phyloP scores from a whole-genome alignment of 2,329 filamentous ascomycete species.

The Penicillium sp. region DNA sequence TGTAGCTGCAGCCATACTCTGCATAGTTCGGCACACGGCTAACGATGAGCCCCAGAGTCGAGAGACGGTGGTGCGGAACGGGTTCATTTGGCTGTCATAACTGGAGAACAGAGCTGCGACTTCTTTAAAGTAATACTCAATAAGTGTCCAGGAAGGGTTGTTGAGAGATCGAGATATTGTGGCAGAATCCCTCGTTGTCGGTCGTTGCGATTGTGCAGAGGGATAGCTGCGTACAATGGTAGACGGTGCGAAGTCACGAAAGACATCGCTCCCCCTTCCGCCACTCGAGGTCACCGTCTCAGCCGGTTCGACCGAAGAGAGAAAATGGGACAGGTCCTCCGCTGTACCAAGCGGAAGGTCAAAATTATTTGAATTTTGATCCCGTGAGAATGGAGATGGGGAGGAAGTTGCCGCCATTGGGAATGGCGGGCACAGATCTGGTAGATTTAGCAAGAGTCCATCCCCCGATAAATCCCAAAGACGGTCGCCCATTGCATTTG shows the following conservation, averaged over 20 bases:
- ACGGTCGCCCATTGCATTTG: slow-evolving; percentile 22
- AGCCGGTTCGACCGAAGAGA: slow-evolving; percentile 21
- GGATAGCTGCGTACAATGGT: slow-evolving; percentile 31
- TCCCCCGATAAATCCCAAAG: slow-evolving; percentile 28
- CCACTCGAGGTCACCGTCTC: slow-evolving; percentile 6
- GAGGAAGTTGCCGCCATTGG: slow-evolving; percentile 8
- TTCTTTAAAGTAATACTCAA: slow-evolving; percentile 60
- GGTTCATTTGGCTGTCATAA: slow-evolving; percentile 58
- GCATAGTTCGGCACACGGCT: slow-evolving; percentile 55
- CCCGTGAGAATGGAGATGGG: slow-evolving; percentile 11
- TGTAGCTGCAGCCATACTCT: slow-evolving; percentile 59
- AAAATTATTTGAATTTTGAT: slow-evolving; percentile 16
- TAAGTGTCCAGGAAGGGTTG: slow-evolving; percentile 50
- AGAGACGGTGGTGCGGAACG: slow-evolving; percentile 54
- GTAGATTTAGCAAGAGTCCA: slow-evolving; percentile 28
- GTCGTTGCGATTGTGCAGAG: slow-evolving; percentile 14
- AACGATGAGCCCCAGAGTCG: slow-evolving; percentile 54
- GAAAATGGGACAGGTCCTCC: slow-evolving; percentile 20
- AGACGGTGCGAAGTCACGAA: slow-evolving; percentile 28
- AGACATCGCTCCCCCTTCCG: slow-evolving; percentile 4
- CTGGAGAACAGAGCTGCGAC: slow-evolving; percentile 58
- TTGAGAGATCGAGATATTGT: slow-evolving; percentile 38
- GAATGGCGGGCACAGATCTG: slow-evolving; percentile 26
- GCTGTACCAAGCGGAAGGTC: slow-evolving; percentile 14
- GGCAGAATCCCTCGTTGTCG: slow-evolving; percentile 19